These are phyloP conservation scores for Allium sativum DNA, from an alignment of 106 monocot genomes.

Conservation along the genomic window DNA sequence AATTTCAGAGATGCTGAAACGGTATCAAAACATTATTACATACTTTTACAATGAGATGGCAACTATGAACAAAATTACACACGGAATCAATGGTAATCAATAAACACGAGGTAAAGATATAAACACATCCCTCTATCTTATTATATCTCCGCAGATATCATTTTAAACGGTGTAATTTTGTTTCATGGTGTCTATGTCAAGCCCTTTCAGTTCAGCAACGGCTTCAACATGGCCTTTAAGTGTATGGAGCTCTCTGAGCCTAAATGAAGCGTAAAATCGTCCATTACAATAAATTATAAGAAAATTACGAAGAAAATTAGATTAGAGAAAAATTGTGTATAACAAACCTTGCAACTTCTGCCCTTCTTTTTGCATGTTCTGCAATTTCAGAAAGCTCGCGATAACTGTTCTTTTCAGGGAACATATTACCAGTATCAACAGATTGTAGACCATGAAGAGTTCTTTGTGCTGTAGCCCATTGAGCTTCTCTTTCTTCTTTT, in stretches of 20 bases:
- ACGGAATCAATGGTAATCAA: no score
- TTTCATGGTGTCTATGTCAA: slow-evolving; percentile 61
- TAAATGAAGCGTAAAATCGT: slow-evolving; percentile 18
- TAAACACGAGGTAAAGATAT: no score
- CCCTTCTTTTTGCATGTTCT: slow-evolving; percentile 64
- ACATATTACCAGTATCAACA: slow-evolving; percentile 26
- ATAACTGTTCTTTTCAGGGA: slow-evolving; percentile 46
- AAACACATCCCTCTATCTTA: no score
- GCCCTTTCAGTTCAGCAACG: slow-evolving; percentile 60
- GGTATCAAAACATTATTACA: no score
- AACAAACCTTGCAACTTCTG: slow-evolving; percentile 65
- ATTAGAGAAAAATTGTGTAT: background rate
- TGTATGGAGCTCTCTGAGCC: slow-evolving; percentile 53
- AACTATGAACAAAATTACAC: no score
- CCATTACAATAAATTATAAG: background rate
- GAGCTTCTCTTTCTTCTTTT: slow-evolving; percentile 72
- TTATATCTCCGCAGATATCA: background rate
- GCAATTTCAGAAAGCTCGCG: slow-evolving; percentile 78
- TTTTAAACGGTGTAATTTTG: slow-evolving; percentile 59
- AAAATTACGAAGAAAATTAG: background rate
- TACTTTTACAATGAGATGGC: no score
- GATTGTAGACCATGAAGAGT: slow-evolving; percentile 71
- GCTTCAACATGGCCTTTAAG: slow-evolving; percentile 78
- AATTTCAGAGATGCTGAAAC: no score
- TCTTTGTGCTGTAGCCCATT: slow-evolving; percentile 77